phyloP scores from a whole-genome alignment of 2,329 filamentous ascomycete genomes.

The Neoascochyta sp. region DNA sequence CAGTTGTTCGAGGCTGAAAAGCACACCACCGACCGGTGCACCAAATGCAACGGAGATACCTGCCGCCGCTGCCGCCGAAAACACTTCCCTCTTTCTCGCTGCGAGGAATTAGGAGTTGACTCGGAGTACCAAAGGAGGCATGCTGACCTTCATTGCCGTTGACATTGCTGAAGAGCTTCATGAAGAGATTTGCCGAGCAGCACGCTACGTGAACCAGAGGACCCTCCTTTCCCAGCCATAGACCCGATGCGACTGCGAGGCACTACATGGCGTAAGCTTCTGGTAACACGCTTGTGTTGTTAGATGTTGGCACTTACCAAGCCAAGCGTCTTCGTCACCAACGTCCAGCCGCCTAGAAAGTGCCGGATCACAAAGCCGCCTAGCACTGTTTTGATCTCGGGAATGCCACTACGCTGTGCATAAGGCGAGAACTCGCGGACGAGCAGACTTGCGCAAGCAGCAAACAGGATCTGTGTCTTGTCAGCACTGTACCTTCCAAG shows the following conservation, averaged over 20 bases:
- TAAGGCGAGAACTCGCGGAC: constrained; percentile 82
- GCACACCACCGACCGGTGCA: constrained; percentile 86
- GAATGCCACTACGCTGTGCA: constrained; percentile 92
- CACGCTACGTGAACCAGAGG: constrained; percentile 94
- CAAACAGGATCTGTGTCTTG: constrained; percentile 64
- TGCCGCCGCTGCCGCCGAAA: constrained; percentile 87
- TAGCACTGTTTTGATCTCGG: constrained; percentile 94
- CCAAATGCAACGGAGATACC: constrained; percentile 94
- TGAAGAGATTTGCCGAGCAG: constrained; percentile 91
- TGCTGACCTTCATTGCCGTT: constrained; percentile 76
- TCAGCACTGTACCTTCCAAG: constrained; percentile 16
- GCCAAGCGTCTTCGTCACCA: constrained; percentile 84
- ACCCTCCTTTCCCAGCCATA: constrained; percentile 97
- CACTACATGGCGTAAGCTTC: constrained; percentile 54
- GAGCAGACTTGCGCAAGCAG: constrained; percentile 70
- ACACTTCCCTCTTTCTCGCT: constrained; percentile 88
- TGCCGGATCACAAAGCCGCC: constrained; percentile 88
- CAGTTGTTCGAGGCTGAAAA: constrained; percentile 94
- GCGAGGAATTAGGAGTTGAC: neutral
- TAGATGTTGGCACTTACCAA: constrained; percentile 55
- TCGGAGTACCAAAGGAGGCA: neutral
- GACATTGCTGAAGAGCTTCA: constrained; percentile 79
- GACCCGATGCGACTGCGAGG: constrained; percentile 84
- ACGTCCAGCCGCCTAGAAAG: constrained; percentile 83
- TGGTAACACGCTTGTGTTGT: constrained; percentile 10